Evolutionary conservation across 768 basidiomycete species (phyloP).

Genomic region (Suillus brevipes): DNA sequence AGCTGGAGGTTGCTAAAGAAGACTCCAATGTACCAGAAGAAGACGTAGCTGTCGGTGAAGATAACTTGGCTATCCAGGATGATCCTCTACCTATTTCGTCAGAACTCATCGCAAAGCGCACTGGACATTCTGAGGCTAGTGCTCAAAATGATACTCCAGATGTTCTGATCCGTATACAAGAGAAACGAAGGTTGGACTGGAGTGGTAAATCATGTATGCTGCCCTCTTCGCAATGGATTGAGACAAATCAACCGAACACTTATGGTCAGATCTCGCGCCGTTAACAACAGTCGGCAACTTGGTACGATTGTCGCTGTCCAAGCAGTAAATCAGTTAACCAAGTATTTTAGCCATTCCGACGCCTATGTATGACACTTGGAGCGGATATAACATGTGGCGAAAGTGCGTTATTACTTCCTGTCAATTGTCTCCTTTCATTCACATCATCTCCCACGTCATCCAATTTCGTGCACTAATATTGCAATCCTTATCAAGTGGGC

Average conservation of each 20-base stretch:
- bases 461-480: neutral
- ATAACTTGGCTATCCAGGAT: slow-evolving; percentile 2
- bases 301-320: slow-evolving; percentile 43
- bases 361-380: slow-evolving; percentile 82
- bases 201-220: slow-evolving; percentile 77
- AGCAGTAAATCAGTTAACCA: neutral
- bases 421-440: neutral
- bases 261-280: slow-evolving; percentile 60
- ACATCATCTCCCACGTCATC: slow-evolving; percentile 4
- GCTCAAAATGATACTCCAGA: slow-evolving; percentile 62
- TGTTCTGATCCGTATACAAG: slow-evolving; percentile 64
- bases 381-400: slow-evolving; percentile 96
- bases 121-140: slow-evolving; percentile 32
- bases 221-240: slow-evolving; percentile 29
- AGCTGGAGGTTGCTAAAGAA: slow-evolving; percentile 42
- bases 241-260: slow-evolving; percentile 19
- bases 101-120: slow-evolving; percentile 33
- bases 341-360: slow-evolving; percentile 76
- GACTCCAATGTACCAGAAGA: slow-evolving; percentile 13
- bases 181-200: slow-evolving; percentile 91
- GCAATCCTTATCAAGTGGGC: slow-evolving; percentile 65
- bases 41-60: slow-evolving; percentile 13
- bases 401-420: slow-evolving; percentile 46
- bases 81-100: neutral
- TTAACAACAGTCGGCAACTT: slow-evolving; percentile 95